phyloP scores from a whole-genome alignment of 192 early-diverging fungal genomes.

The Umbelopsis sp. region DNA sequence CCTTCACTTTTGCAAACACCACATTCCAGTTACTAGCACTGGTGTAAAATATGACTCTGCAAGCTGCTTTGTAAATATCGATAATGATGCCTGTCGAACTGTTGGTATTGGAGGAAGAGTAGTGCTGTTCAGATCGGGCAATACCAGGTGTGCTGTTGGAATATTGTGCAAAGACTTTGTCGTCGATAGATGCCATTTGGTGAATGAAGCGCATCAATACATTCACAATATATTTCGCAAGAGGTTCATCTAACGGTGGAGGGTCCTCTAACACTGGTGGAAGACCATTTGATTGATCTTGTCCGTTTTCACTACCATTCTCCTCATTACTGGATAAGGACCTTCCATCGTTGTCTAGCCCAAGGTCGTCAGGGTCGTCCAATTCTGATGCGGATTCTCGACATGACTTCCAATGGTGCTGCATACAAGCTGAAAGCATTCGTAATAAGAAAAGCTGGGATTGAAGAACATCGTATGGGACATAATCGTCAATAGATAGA shows the following conservation, averaged over 20 bases:
- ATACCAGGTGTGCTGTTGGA: slow-evolving; percentile 33
- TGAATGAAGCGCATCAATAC: slow-evolving; percentile 68
- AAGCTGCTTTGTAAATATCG: slow-evolving; percentile 84
- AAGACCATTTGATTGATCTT: slow-evolving; percentile 18
- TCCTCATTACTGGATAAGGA: slow-evolving; percentile 26
- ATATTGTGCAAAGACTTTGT: slow-evolving; percentile 38
- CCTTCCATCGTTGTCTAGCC: slow-evolving; percentile 6
- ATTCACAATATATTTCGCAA: slow-evolving; percentile 67
- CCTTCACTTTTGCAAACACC: slow-evolving; percentile 72
- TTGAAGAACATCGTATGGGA: slow-evolving; percentile 73
- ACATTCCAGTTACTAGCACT: slow-evolving; percentile 90
- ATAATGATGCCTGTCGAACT: slow-evolving; percentile 50
- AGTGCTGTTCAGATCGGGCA: slow-evolving; percentile 36
- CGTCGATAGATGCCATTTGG: slow-evolving; percentile 50
- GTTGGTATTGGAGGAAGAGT: slow-evolving; percentile 15
- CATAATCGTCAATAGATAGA: slow-evolving; percentile 52
- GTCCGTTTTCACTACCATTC: slow-evolving; percentile 13
- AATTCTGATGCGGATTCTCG: slow-evolving; percentile 47
- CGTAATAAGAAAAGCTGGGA: slow-evolving; percentile 85
- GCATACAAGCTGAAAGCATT: slow-evolving; percentile 83
- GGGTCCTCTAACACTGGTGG: slow-evolving; percentile 58
- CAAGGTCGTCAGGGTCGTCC: slow-evolving; percentile 9
- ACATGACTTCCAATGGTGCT: slow-evolving; percentile 81
- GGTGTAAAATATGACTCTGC: slow-evolving; percentile 81
- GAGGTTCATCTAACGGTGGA: slow-evolving; percentile 71